Conservation (phyloP, 1,284 basidiomycete species). For the Phellopilus nigrolimitatus region DNA sequence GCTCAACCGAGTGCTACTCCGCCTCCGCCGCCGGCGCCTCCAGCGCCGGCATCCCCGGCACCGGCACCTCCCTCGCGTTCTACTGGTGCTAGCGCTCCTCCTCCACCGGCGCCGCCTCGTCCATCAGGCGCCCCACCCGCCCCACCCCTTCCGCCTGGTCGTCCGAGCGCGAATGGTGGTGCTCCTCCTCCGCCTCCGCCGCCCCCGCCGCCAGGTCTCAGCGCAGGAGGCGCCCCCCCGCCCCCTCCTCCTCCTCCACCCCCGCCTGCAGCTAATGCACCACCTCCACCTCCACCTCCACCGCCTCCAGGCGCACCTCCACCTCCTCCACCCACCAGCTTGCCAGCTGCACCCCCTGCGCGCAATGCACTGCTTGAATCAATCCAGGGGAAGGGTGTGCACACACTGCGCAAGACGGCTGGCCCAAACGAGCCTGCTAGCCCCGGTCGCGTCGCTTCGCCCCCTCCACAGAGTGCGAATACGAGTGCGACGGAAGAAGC, state of each 20-base stretch:
- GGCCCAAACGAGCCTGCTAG: conserved; percentile 32
- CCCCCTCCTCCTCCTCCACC: conserved; percentile 30
- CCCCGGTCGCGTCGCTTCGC: conserved; percentile 20
- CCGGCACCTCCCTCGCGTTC: conserved; percentile 25
- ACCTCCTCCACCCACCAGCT: conserved; percentile 33
- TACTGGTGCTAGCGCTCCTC: conserved; percentile 27
- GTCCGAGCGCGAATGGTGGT: conserved; percentile 21
- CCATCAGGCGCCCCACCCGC: conserved; percentile 28
- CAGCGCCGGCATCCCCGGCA: conserved; percentile 23
- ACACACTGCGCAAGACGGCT: conserved; percentile 69
- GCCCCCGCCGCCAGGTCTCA: conserved; percentile 12
- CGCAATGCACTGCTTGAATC: conserved; percentile 51
- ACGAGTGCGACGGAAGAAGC: conserved; percentile 41
- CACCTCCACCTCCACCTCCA: conserved; percentile 27
- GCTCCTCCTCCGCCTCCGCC: conserved; percentile 21
- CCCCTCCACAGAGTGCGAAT: conserved; percentile 30
- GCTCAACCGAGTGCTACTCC: conserved; percentile 22
- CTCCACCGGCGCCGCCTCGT: conserved; percentile 30
- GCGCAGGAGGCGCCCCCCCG: conserved; percentile 31
- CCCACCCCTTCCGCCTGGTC: conserved; percentile 21
- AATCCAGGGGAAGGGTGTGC: conserved; percentile 67
- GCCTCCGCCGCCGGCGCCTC: conserved; percentile 26
- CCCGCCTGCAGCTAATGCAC: conserved; percentile 24
- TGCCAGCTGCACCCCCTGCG: conserved; percentile 33
- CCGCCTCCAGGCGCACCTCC: conserved; percentile 30